Conservation (phyloP, 164 flowering plant species). For the Aristolochia contorta region DNA sequence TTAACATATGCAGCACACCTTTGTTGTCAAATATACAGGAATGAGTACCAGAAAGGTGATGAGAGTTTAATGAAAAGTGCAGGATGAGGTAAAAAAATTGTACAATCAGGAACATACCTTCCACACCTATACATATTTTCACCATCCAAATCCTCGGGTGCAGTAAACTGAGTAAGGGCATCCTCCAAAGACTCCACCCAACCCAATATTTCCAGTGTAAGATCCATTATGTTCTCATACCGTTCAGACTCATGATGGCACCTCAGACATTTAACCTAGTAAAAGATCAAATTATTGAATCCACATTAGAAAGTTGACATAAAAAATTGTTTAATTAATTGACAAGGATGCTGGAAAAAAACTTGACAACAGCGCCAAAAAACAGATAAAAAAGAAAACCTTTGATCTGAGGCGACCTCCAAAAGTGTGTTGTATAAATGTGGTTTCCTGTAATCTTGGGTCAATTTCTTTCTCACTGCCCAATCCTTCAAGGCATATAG, state of each 20-base stretch:
- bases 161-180: constrained; percentile 74
- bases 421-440: constrained; percentile 75
- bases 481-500: constrained; percentile 59
- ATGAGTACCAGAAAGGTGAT: not conserved
- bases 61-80: not conserved
- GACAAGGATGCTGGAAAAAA: too few relatives aligned
- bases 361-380: not conserved
- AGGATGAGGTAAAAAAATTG: not conserved
- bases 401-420: constrained; percentile 77
- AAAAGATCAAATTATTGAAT: constrained; percentile 1
- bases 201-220: constrained; percentile 77
- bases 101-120: constrained; percentile 34
- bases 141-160: constrained; percentile 79
- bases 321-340: too few relatives aligned
- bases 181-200: constrained; percentile 82
- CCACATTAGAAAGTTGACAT: too few relatives aligned
- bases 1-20: constrained; percentile 80
- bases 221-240: constrained; percentile 85
- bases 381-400: constrained; percentile 26
- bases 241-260: constrained; percentile 72
- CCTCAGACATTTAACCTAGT: constrained; percentile 67
- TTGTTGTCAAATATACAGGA: constrained; percentile 3
- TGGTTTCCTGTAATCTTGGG: constrained; percentile 70
- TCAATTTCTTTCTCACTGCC: constrained; percentile 65
- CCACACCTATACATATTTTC: constrained; percentile 90